Evolutionary conservation across 1,139 yeast genomes (phyloP), one percentile per base, ranked within the genome.

Genomic region (Starmera stellimalicola): DNA sequence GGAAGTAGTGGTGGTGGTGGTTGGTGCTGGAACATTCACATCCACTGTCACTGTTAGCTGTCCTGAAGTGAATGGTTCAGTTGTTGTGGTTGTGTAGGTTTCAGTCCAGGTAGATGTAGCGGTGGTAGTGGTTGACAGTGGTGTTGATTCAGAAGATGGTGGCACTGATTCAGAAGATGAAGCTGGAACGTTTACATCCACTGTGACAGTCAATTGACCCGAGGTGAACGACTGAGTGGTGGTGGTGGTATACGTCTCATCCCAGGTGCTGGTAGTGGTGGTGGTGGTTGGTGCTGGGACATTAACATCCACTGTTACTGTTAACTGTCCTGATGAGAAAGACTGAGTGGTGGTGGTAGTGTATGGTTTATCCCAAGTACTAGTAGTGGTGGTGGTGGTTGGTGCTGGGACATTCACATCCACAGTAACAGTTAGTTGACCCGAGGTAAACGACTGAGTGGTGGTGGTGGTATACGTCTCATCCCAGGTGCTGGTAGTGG

Each of bases 21-120:
- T 23, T 17, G 38, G 29, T 9, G 26, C 24, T 24, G 50, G 45
- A 16, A 44, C 44, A 19, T 40, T 43, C 16, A 45, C 44, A 23
- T 44, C 39, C 19, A 40, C 38, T 6, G 42, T 31, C 6, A 44
- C 39, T 11, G 43, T 43, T 5, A 39, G 33, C 9, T 45, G 42
- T 8, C 42, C 33, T 9, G 23, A 27, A 4, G 40, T 33, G 12
- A 12, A 11, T 20, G 30, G 30, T 18, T 18, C 25, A 18, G 30
- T 28, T 3, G 30, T 28, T 7, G 30, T 28, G 15, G 30, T 28
- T 14, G 30, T 28, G 25, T 28, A 28, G 10, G 17, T 3, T 10
- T 18, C 15, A 18, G 19, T 12, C 30, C 38, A 33, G 10, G 37
- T 27, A 18, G 41, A 39, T 16, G 36, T 34, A 2, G 37, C 36